Evolutionary conservation across 192 early-diverging fungal genomes (phyloP).

Genomic region (Coemansia pectinata): DNA sequence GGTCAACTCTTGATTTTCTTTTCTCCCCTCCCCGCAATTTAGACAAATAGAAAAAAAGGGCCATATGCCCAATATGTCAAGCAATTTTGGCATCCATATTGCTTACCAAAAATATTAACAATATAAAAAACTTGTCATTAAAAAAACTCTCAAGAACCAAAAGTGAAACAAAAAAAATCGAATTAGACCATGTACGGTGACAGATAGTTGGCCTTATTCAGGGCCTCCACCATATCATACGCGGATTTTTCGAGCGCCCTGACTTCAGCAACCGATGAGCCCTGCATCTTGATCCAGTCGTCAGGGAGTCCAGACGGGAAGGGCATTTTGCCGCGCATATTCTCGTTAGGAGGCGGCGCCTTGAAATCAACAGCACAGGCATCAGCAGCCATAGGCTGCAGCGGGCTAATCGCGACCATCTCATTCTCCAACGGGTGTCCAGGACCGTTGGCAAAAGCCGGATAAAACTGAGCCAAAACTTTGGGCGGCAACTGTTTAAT

Average conservation of each 20-base stretch:
- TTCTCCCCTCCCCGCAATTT: not conserved
- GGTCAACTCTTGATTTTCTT: not conserved
- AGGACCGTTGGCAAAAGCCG: conserved; percentile 27
- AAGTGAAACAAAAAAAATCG: not conserved
- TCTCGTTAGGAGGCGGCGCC: conserved; percentile 28
- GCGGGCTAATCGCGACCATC: conserved; percentile 21
- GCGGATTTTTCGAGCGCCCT: conserved; percentile 26
- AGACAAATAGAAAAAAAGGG: not conserved
- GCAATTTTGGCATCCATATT: not conserved
- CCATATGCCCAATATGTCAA: not conserved
- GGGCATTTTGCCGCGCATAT: conserved; percentile 44
- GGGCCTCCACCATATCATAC: conserved; percentile 22
- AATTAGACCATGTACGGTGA: conserved; percentile 39
- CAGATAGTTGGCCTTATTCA: conserved; percentile 42
- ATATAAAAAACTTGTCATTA: not conserved
- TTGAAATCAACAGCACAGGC: conserved; percentile 12
- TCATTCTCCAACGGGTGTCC: conserved; percentile 36
- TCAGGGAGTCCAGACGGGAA: conserved; percentile 19
- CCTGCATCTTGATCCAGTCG: conserved; percentile 48
- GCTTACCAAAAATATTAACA: not conserved
- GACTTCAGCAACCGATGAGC: conserved; percentile 21
- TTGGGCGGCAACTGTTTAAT: conserved; percentile 32
- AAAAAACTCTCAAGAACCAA: not conserved
- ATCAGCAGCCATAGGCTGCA: conserved; percentile 33
- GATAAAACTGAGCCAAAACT: conserved; percentile 32